Evolutionary conservation across 768 basidiomycete species (phyloP).

Genomic region (Solioccasus polychromus): DNA sequence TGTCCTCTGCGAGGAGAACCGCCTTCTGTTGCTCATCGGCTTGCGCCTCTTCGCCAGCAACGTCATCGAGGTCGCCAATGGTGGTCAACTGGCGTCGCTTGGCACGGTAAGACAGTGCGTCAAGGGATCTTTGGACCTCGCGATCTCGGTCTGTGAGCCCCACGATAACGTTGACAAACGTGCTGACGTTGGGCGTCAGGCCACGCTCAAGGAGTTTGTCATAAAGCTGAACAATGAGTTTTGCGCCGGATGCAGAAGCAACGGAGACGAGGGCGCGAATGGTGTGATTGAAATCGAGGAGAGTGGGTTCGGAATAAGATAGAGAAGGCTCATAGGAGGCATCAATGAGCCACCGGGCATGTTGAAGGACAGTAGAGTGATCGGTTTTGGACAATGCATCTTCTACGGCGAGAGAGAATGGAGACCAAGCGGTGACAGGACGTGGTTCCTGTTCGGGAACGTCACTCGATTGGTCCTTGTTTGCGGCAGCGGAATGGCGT

Average conservation of each 20-base stretch:
- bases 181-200: slow-evolving; percentile 58
- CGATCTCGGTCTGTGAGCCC: slow-evolving; percentile 65
- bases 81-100: slow-evolving; percentile 29
- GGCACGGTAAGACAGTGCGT: slow-evolving; percentile 40
- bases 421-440: slow-evolving; percentile 23
- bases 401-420: slow-evolving; percentile 18
- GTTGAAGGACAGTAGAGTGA: slow-evolving; percentile 4
- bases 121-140: slow-evolving; percentile 53
- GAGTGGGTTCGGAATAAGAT: slow-evolving; percentile 32
- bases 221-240: slow-evolving; percentile 62
- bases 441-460: slow-evolving; percentile 19
- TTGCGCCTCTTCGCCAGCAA: slow-evolving; percentile 13
- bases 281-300: slow-evolving; percentile 60
- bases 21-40: slow-evolving; percentile 36
- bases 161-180: slow-evolving; percentile 59
- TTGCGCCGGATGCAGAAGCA: slow-evolving; percentile 48
- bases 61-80: slow-evolving; percentile 2
- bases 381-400: slow-evolving; percentile 19
- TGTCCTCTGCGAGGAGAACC: slow-evolving; percentile 58
- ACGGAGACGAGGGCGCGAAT: slow-evolving; percentile 43
- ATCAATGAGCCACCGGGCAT: slow-evolving; percentile 33
- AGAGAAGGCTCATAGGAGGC: slow-evolving; percentile 28
- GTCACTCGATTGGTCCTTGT: slow-evolving; percentile 18
- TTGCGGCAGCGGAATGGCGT: slow-evolving; percentile 43
- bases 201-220: slow-evolving; percentile 63